phyloP scores from a whole-genome alignment of 2,329 filamentous ascomycete species.

The Purpureocillium takamizusanense region DNA sequence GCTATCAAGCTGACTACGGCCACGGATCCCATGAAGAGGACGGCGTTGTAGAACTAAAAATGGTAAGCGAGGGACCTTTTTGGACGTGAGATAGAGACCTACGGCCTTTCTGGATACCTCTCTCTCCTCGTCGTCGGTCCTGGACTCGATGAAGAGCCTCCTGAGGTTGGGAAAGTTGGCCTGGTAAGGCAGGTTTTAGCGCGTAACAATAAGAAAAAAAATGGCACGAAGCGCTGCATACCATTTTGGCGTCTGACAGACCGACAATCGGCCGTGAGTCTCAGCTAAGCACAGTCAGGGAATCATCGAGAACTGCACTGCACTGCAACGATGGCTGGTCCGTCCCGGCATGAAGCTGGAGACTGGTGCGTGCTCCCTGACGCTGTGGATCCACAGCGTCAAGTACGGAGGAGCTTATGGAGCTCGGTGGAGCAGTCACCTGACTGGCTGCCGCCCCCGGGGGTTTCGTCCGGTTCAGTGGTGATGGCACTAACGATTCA shows the following conservation, averaged over 20 bases:
- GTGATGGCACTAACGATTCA: neutral
- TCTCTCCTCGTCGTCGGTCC: constrained; percentile 88
- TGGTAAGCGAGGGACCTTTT: constrained; percentile 2
- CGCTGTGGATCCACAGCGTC: too few relatives aligned
- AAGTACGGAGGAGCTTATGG: too few relatives aligned
- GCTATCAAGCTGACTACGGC: constrained; percentile 90
- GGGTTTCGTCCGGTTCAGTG: neutral
- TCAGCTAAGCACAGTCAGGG: too few relatives aligned
- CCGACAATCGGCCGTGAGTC: neutral
- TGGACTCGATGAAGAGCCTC: constrained; percentile 87
- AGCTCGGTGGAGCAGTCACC: neutral
- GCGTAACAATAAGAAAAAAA: neutral
- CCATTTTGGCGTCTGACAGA: neutral
- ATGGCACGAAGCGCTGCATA: neutral
- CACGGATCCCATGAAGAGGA: constrained; percentile 93
- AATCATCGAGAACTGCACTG: too few relatives aligned
- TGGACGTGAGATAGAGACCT: constrained; percentile 23
- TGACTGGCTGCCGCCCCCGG: neutral
- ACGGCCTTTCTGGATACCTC: constrained; percentile 90
- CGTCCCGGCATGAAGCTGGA: too few relatives aligned
- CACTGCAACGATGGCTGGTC: too few relatives aligned
- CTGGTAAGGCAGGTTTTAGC: constrained; percentile 27
- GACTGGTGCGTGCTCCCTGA: too few relatives aligned
- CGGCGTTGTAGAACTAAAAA: constrained; percentile 87
- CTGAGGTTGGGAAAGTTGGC: constrained; percentile 89